Evolutionary conservation across 331 rosid species (phyloP), one percentile per base, ranked within the genome.

Genomic region (Phaseolus coccineus): DNA sequence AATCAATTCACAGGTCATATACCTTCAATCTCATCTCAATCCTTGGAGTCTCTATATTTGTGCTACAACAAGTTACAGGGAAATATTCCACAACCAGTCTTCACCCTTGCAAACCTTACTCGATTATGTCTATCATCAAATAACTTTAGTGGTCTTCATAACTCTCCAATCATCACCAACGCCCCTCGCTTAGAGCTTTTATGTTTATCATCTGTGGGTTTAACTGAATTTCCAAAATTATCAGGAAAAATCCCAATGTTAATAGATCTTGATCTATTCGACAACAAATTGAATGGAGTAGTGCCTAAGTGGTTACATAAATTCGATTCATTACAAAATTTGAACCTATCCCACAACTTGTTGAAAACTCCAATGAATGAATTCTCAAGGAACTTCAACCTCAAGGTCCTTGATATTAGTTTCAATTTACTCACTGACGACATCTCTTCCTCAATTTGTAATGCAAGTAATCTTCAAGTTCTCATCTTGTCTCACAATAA

Each of bases 161-260:
- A 6, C 8, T 10, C 1, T 11, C 2, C 48, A 44, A 3, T 46
- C 51, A 11, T 46, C 51, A 46, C 51, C 35, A 6, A 7, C 22
- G 37, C 4, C 16, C 19, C 65, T 22, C 27, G 4, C 52, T 46
- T 66, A 10, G 0, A 10, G 0, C 4, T 0, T 3, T 22, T 67
- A 9, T 8, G 22, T 0, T 67, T 67, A 12, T 67, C 72, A 42
- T 67, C 35, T 22, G 22, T 11, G 10, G 1, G 33, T 11, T 22
- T 67, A 4, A 10, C 72, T 24, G 72, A 42, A 22, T 39, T 67
- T 67, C 72, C 72, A 5, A 52, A 52, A 52, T 52, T n/a, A 16
- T 52, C 10, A 52, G 57, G 25, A 52, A 6, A 16, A 52, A 16
- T 46, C 5, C 16, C 51, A 46, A 46, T 8, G 14, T 46, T 12